Percentiles rank a stretch among this genome's conserved stretches.
These are phyloP conservation scores for Quercus dentata DNA, from an alignment of 306 rosid species.

Conservation along the genomic window DNA sequence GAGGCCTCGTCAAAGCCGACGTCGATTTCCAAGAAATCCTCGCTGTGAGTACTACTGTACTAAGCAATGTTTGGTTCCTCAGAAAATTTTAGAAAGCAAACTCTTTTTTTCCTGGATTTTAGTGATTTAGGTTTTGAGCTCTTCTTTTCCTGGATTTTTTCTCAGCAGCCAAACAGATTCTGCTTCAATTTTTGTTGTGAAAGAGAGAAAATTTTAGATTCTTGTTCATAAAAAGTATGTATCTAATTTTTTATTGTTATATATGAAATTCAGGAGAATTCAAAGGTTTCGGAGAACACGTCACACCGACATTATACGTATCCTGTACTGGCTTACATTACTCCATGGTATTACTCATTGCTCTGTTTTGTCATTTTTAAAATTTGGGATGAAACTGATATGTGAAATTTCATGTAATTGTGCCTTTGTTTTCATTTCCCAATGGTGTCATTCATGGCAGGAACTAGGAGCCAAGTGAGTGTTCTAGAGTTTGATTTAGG, in stretches of 20 bases:
- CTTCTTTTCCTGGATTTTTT: background rate
- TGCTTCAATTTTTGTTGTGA: background rate
- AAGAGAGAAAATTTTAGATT: background rate
- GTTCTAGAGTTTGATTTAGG: background rate
- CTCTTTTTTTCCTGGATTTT: background rate
- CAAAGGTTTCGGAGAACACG: slow-evolving; percentile 47
- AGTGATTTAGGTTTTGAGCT: background rate
- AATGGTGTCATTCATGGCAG: background rate
- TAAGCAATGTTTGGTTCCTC: background rate
- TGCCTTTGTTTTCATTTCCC: background rate
- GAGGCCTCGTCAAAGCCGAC: slow-evolving; percentile 44
- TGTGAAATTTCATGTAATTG: background rate
- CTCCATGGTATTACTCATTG: slow-evolving; percentile 70
- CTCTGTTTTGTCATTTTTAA: background rate
- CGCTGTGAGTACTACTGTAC: slow-evolving; percentile 38
- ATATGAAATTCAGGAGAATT: slow-evolving; percentile 54
- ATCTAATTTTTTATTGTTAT: background rate
- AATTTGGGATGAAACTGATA: background rate
- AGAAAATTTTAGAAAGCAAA: background rate
- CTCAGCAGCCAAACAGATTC: slow-evolving; percentile 6
- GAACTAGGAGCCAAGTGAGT: background rate
- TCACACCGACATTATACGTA: slow-evolving; percentile 53
- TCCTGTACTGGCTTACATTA: slow-evolving; percentile 86
- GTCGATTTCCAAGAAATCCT: slow-evolving; percentile 56
- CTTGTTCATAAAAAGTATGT: background rate